A percentile compares a stretch with the other conserved stretches of the same genome.
Conservation (phyloP, 2,329 filamentous ascomycete genomes). For the Rhinocladiella similis region DNA sequence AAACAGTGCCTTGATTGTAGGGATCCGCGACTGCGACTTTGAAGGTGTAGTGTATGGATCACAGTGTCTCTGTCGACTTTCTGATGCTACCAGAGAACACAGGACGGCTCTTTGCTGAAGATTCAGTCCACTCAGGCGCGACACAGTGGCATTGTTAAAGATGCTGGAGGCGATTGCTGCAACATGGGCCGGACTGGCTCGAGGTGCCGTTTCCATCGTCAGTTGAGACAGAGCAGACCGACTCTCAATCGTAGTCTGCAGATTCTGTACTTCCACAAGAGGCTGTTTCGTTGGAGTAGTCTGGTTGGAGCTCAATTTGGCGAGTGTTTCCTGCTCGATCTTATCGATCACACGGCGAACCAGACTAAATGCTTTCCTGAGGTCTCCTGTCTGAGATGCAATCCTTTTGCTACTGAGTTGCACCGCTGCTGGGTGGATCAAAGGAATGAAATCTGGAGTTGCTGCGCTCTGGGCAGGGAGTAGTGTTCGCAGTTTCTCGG, state of each 20-base stretch:
- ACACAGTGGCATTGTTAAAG: slow-evolving; percentile 84
- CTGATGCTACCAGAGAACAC: slow-evolving; percentile 83
- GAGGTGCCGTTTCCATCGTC: slow-evolving; percentile 77
- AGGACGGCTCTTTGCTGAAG: slow-evolving; percentile 95
- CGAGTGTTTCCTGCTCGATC: slow-evolving; percentile 80
- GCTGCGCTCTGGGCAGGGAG: slow-evolving; percentile 55
- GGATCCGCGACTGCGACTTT: slow-evolving; percentile 61
- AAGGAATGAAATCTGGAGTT: slow-evolving; percentile 68
- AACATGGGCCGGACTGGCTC: slow-evolving; percentile 85
- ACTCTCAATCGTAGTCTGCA: background rate
- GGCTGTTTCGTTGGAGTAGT: slow-evolving; percentile 71
- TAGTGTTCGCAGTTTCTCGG: slow-evolving; percentile 74
- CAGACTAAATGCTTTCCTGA: slow-evolving; percentile 94
- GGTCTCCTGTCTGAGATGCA: slow-evolving; percentile 86
- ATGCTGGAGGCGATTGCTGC: slow-evolving; percentile 87
- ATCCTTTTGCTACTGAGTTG: slow-evolving; percentile 94
- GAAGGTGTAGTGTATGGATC: slow-evolving; percentile 56
- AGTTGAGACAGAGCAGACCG: slow-evolving; percentile 57
- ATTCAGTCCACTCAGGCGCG: slow-evolving; percentile 84
- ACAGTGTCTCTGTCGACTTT: slow-evolving; percentile 57
- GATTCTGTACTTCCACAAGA: slow-evolving; percentile 77
- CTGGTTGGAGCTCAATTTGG: slow-evolving; percentile 58
- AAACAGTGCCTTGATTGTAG: slow-evolving; percentile 81
- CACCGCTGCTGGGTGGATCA: slow-evolving; percentile 90
- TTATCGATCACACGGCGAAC: slow-evolving; percentile 86